A percentile compares a stretch with the other conserved stretches of the same genome.
These are phyloP conservation scores for Fusarium sp. DNA, from an alignment of 2,329 filamentous ascomycete species.

Conservation along the genomic window DNA sequence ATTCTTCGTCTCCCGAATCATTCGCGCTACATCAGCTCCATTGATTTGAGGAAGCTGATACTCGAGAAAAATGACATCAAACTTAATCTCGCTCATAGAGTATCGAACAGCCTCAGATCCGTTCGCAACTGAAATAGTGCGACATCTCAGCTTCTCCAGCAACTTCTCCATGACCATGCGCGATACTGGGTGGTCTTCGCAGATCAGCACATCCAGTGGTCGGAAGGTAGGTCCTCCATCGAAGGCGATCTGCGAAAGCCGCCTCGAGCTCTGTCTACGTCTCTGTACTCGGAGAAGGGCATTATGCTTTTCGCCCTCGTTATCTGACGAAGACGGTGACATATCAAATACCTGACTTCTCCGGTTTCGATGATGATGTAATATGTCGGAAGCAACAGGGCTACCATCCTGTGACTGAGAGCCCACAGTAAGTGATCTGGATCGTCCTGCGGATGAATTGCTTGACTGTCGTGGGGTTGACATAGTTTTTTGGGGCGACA, in stretches of 20 bases:
- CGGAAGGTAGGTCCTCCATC: conserved; percentile 89
- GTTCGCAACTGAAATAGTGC: conserved; percentile 91
- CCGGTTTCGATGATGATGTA: conserved; percentile 87
- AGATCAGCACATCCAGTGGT: conserved; percentile 93
- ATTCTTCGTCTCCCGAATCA: conserved; percentile 98
- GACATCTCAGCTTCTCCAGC: conserved; percentile 93
- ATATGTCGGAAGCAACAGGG: conserved; percentile 76
- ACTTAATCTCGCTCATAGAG: conserved; percentile 97
- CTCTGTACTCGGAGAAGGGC: conserved; percentile 92
- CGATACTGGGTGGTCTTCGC: conserved; percentile 97
- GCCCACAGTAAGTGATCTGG: conserved; percentile 91
- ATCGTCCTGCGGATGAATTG: conserved; percentile 75
- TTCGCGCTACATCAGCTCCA: conserved; percentile 93
- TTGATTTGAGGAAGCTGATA: conserved; percentile 96
- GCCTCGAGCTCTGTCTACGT: conserved; percentile 93
- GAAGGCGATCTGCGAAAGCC: conserved; percentile 91
- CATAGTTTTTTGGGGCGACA: conserved; percentile 75
- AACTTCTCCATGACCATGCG: conserved; percentile 99
- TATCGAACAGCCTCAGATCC: conserved; percentile 94
- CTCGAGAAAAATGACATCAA: conserved; percentile 98
- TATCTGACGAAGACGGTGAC: conserved; percentile 97
- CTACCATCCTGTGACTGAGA: conserved; percentile 97
- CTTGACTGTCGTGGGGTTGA: conserved; percentile 73
- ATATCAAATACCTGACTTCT: conserved; percentile 96
- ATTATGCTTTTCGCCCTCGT: conserved; percentile 93